Evolutionary conservation across 2,329 filamentous ascomycete genomes (phyloP).

Genomic region (Tolypocladium cylindrosporum): DNA sequence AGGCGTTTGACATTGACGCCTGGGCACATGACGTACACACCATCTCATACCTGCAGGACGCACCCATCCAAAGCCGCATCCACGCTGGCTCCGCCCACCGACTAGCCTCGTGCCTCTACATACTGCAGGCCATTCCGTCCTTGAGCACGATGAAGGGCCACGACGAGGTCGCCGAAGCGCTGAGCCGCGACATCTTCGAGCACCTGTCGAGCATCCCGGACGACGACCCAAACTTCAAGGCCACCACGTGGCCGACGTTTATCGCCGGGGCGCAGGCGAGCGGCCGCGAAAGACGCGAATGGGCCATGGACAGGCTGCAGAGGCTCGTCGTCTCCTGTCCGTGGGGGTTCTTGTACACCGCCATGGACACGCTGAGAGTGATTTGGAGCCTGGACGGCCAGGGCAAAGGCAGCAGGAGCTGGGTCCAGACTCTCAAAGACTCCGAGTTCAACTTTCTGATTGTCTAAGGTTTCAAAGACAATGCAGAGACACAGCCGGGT

Average conservation of each 20-base stretch:
- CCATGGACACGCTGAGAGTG: slow-evolving; percentile 31
- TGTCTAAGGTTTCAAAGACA: slow-evolving; percentile 16
- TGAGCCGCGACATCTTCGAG: slow-evolving; percentile 35
- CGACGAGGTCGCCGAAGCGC: slow-evolving; percentile 16
- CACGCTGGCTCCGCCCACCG: slow-evolving; percentile 32
- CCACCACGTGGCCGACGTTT: slow-evolving; percentile 47
- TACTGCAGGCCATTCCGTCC: slow-evolving; percentile 26
- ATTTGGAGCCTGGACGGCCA: slow-evolving; percentile 31
- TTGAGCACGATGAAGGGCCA: slow-evolving; percentile 15
- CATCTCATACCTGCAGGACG: slow-evolving; percentile 22
- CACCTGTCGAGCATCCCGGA: slow-evolving; percentile 37
- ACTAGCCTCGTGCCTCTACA: slow-evolving; percentile 35
- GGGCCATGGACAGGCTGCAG: slow-evolving; percentile 36
- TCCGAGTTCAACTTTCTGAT: slow-evolving; percentile 33
- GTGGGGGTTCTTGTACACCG: slow-evolving; percentile 39
- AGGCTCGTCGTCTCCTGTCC: slow-evolving; percentile 29
- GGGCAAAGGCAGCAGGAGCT: slow-evolving; percentile 20
- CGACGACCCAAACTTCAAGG: slow-evolving; percentile 43
- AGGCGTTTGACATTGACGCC: slow-evolving; percentile 26
- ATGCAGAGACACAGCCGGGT: background rate
- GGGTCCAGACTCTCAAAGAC: slow-evolving; percentile 33
- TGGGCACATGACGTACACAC: slow-evolving; percentile 29
- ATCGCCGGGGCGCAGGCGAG: slow-evolving; percentile 42
- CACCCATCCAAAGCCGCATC: slow-evolving; percentile 24
- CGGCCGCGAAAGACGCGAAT: slow-evolving; percentile 29